Percentiles rank a stretch among this genome's conserved stretches.
Conservation (phyloP, 2,329 filamentous ascomycete genomes). For the Cylindrodendrum hubeiense region DNA sequence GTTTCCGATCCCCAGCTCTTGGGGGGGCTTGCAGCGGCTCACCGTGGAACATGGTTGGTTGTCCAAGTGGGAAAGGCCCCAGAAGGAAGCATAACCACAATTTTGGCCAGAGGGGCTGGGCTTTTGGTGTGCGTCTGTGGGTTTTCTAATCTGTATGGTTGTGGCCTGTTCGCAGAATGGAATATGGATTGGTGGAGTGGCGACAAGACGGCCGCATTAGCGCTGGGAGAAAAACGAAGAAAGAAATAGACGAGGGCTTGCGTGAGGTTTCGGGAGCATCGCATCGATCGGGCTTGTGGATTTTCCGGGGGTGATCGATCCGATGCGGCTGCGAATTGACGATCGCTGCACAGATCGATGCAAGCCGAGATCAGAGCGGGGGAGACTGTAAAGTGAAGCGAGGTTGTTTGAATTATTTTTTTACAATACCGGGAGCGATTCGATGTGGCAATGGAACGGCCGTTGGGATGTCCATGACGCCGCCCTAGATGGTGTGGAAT, state of each 20-base stretch:
- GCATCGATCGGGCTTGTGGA: not conserved
- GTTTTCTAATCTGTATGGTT: not conserved
- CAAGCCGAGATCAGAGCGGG: not conserved
- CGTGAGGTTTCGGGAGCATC: slow-evolving; percentile 8
- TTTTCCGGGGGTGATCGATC: not conserved
- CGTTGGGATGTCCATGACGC: too few species aligned
- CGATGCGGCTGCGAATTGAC: not conserved
- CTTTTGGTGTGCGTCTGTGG: not conserved
- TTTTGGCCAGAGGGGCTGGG: not conserved
- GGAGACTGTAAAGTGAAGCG: too few species aligned
- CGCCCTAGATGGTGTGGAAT: too few species aligned
- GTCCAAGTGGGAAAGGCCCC: not conserved
- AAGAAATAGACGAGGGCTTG: not conserved
- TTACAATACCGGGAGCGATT: too few species aligned
- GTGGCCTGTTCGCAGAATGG: not conserved
- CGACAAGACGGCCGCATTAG: not conserved
- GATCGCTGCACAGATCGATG: not conserved
- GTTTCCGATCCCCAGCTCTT: too few species aligned
- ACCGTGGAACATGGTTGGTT: not conserved
- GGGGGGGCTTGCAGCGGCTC: not conserved
- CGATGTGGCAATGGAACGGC: too few species aligned
- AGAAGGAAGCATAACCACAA: not conserved
- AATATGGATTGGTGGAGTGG: not conserved
- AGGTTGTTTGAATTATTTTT: too few species aligned
- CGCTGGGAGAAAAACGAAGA: not conserved